Conservation (phyloP, 805 yeast genomes). For the Candida broadrunensis region DNA sequence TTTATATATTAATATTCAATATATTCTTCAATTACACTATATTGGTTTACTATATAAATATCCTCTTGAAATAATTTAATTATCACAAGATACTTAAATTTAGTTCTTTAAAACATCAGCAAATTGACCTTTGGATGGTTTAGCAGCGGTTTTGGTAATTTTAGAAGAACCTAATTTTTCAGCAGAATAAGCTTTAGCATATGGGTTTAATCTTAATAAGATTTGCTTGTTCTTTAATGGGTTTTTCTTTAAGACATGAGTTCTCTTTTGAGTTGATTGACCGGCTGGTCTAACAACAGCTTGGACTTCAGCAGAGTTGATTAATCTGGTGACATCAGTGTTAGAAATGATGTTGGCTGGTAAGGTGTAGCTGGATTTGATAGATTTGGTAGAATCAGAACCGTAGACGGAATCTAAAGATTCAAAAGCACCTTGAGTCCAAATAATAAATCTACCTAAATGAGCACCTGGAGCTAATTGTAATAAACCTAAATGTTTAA, state of each 20-base stretch:
- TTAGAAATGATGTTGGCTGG: conserved; percentile 93
- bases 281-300: conserved; percentile 96
- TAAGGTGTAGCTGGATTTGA: conserved; percentile 86
- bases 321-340: conserved; percentile 95
- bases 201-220: conserved; percentile 97
- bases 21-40: background rate
- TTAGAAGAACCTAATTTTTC: conserved; percentile 85
- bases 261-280: conserved; percentile 87
- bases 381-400: conserved; percentile 77
- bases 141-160: conserved; percentile 59
- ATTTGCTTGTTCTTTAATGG: conserved; percentile 96
- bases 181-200: conserved; percentile 95
- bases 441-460: conserved; percentile 98
- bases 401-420: conserved; percentile 97
- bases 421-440: conserved; percentile 99
- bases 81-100: conserved; percentile 7
- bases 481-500: conserved; percentile 87
- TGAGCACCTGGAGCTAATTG: conserved; percentile 99
- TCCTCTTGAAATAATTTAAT: background rate
- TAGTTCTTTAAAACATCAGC: conserved; percentile 58
- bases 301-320: conserved; percentile 99
- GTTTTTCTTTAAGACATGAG: conserved; percentile 97
- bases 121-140: conserved; percentile 73
- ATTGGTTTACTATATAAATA: background rate
- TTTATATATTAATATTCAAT: background rate